phyloP scores from a whole-genome alignment of 495 filamentous ascomycete genomes.

The Penicillium verhagenii region DNA sequence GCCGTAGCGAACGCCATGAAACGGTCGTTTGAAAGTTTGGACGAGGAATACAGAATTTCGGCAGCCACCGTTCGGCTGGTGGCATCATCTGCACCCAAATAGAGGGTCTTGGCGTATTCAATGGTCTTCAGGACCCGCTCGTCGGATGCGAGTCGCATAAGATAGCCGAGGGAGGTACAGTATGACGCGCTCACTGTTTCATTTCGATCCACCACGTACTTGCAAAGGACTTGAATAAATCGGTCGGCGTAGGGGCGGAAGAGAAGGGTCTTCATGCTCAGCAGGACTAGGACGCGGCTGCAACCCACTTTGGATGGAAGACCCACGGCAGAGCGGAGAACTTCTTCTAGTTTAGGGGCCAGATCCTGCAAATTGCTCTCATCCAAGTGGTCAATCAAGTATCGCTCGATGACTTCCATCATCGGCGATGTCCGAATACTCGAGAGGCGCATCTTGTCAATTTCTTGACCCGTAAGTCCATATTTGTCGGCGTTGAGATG shows the following conservation, averaged over 20 bases:
- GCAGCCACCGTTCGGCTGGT: slow-evolving; percentile 68
- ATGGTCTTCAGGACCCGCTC: slow-evolving; percentile 66
- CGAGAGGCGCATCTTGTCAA: slow-evolving; percentile 80
- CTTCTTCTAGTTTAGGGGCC: slow-evolving; percentile 66
- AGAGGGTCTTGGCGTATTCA: slow-evolving; percentile 65
- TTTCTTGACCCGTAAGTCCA: slow-evolving; percentile 72
- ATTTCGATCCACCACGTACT: slow-evolving; percentile 82
- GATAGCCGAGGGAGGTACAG: slow-evolving; percentile 80
- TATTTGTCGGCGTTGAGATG: slow-evolving; percentile 88
- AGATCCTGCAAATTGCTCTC: slow-evolving; percentile 69
- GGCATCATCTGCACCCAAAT: slow-evolving; percentile 77
- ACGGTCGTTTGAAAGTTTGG: slow-evolving; percentile 84
- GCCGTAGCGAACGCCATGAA: slow-evolving; percentile 73
- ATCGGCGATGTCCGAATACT: slow-evolving; percentile 83
- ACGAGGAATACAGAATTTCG: slow-evolving; percentile 73
- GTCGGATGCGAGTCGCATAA: slow-evolving; percentile 71
- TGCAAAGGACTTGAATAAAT: slow-evolving; percentile 74
- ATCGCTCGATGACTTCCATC: slow-evolving; percentile 89
- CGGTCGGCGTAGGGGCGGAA: slow-evolving; percentile 75
- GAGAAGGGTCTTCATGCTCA: slow-evolving; percentile 71
- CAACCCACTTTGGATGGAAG: slow-evolving; percentile 93
- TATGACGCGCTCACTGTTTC: slow-evolving; percentile 86
- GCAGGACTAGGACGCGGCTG: slow-evolving; percentile 78
- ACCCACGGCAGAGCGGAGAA: slow-evolving; percentile 81
- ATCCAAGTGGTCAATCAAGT: slow-evolving; percentile 78